Conservation (phyloP, 177 flowering plant species). For the Vitis hybrid region DNA sequence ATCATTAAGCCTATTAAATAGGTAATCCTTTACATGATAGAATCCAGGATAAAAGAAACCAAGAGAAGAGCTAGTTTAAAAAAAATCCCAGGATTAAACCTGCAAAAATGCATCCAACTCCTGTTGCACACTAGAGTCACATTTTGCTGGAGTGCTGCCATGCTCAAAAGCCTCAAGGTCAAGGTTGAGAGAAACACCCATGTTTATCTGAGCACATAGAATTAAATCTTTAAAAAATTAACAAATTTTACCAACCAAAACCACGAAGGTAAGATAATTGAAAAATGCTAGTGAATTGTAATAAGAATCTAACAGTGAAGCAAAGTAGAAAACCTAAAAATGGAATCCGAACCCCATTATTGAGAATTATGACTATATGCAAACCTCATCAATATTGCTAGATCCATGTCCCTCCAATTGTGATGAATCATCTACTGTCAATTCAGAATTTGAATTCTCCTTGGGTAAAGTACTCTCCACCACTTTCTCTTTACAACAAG, state of each 20-base stretch:
- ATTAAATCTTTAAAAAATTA: neutral
- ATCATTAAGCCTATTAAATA: too few species aligned
- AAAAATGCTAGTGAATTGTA: neutral
- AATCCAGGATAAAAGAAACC: too few species aligned
- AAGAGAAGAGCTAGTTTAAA: too few species aligned
- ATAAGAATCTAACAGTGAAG: neutral
- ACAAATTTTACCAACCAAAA: neutral
- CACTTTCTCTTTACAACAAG: conserved; percentile 18
- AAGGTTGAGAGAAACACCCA: neutral
- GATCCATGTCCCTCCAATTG: neutral
- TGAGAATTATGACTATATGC: neutral
- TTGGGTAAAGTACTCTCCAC: conserved; percentile 5
- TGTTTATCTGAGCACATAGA: conserved; percentile 7
- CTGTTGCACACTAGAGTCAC: conserved; percentile 2
- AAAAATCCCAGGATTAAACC: neutral
- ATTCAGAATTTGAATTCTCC: conserved; percentile 2
- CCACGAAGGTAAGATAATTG: neutral
- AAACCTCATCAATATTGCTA: conserved; percentile 19
- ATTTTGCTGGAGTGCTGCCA: neutral
- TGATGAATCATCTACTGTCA: neutral
- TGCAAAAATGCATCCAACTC: conserved; percentile 6
- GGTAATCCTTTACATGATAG: too few species aligned
- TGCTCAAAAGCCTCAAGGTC: neutral
- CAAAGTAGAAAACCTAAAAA: neutral
- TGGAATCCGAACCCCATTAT: neutral